Conservation (phyloP, 1,284 basidiomycete species). For the Sanghuangporus sanghuang region DNA sequence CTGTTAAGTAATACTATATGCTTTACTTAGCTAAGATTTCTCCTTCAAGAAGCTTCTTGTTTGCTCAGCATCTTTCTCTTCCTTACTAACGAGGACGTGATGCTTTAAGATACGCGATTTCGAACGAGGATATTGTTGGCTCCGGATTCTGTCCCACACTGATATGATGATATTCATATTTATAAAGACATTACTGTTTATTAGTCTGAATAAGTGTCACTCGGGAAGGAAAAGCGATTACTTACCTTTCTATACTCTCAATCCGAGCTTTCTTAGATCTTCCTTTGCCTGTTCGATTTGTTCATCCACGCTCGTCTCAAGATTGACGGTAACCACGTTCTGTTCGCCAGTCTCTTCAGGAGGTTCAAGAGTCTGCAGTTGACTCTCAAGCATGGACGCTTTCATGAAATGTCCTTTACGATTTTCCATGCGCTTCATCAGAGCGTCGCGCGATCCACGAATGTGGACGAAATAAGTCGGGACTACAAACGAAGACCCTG, state of each 20-base stretch:
- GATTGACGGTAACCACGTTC: conserved; percentile 62
- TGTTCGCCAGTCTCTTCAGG: conserved; percentile 55
- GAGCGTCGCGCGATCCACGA: conserved; percentile 57
- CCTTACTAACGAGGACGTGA: too few relatives aligned
- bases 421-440: conserved; percentile 66
- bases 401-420: conserved; percentile 89
- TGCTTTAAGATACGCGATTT: too few relatives aligned
- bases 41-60: too few relatives aligned
- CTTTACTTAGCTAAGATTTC: too few relatives aligned
- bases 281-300: conserved; percentile 43
- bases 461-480: conserved; percentile 83
- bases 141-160: too few relatives aligned
- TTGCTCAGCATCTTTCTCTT: too few relatives aligned
- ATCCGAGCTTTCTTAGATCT: conserved; percentile 12
- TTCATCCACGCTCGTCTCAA: conserved; percentile 50
- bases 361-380: conserved; percentile 75
- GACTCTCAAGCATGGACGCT: conserved; percentile 80
- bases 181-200: too few relatives aligned
- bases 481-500: conserved; percentile 28
- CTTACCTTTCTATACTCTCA: neutral
- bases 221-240: too few relatives aligned
- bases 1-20: too few relatives aligned
- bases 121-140: too few relatives aligned
- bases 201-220: too few relatives aligned
- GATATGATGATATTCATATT: too few relatives aligned